These are phyloP conservation scores for Fraxinus pennsylvanica DNA, from an alignment of 257 asterid genomes.

Conservation along the genomic window DNA sequence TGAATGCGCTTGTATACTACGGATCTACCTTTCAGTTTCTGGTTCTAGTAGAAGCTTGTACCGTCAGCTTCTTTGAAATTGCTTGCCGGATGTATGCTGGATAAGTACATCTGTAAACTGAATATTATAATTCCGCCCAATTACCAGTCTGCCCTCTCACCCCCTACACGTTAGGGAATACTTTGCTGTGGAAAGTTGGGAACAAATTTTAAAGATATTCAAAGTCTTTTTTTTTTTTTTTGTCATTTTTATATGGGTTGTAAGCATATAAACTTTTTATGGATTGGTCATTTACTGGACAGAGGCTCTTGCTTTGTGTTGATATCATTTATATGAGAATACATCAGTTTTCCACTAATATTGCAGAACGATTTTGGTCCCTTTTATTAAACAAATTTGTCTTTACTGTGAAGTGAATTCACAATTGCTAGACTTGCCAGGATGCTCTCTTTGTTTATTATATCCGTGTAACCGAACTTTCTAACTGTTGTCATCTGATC, in stretches of 20 bases:
- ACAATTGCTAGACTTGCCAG: not conserved
- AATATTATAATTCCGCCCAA: not conserved
- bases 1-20: constrained; percentile 1
- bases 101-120: not conserved
- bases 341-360: not conserved
- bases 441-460: not conserved
- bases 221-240: not conserved
- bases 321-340: not conserved
- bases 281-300: not conserved
- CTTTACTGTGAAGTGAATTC: not conserved
- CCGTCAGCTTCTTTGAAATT: not conserved
- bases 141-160: not conserved
- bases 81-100: not conserved
- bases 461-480: not conserved
- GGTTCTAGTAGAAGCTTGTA: not conserved
- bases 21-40: not conserved
- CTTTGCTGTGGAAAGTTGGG: not conserved
- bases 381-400: not conserved
- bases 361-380: not conserved
- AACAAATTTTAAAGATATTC: not conserved
- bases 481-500: not conserved
- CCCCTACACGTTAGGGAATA: not conserved
- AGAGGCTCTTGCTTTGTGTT: not conserved
- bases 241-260: not conserved
- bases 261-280: not conserved